phyloP scores from a whole-genome alignment of 2,329 filamentous ascomycete genomes.

The Beauveria rudraprayagi region DNA sequence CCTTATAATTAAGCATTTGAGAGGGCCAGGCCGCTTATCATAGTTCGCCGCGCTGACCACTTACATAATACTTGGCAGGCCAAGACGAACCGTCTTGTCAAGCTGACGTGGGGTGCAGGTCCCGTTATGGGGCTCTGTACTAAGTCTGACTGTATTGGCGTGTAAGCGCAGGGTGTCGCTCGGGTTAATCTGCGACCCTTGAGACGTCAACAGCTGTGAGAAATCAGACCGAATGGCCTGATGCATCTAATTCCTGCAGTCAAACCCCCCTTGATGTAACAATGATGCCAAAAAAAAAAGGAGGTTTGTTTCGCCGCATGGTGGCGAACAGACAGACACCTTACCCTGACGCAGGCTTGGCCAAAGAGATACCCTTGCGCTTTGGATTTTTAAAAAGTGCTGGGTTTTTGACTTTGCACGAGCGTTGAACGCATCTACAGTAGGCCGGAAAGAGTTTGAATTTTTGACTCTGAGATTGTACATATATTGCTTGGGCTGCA shows the following conservation, averaged over 20 bases:
- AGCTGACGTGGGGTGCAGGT: conserved; percentile 11
- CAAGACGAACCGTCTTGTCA: conserved; percentile 5
- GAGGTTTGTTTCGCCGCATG: not conserved
- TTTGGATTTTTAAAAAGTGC: not conserved
- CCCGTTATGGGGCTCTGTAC: conserved; percentile 3
- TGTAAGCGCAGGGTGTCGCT: conserved; percentile 5
- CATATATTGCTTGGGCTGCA: too few relatives aligned
- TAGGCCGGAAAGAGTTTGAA: too few relatives aligned
- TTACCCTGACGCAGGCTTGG: conserved; percentile 2
- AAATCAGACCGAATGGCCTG: not conserved
- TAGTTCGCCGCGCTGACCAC: not conserved
- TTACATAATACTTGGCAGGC: conserved; percentile 8
- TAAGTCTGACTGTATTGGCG: conserved; percentile 11
- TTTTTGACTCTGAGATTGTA: too few relatives aligned
- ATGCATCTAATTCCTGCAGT: not conserved
- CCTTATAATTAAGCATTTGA: conserved; percentile 9
- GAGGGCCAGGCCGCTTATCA: not conserved
- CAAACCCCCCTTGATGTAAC: not conserved
- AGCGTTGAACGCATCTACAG: not conserved
- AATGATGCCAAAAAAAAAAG: not conserved
- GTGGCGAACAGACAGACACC: conserved; percentile 1
- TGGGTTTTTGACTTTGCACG: not conserved
- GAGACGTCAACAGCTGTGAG: not conserved
- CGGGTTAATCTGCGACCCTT: not conserved
- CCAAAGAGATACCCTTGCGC: not conserved